phyloP scores from a whole-genome alignment of 805 yeast genomes.

The Wickerhamiella hasegawae region DNA sequence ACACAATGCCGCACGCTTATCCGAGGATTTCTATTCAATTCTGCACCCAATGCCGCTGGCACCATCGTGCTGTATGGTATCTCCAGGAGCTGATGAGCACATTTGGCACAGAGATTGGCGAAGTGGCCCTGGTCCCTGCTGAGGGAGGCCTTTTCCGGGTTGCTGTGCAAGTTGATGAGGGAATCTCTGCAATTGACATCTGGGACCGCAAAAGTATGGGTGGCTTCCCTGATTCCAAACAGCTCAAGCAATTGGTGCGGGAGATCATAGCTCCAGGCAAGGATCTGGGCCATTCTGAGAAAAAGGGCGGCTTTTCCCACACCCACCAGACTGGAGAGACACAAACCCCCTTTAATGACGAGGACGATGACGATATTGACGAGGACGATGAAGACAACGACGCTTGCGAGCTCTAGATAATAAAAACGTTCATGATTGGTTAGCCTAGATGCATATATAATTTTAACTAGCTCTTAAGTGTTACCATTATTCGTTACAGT shows the following conservation, averaged over 20 bases:
- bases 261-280: constrained; percentile 38
- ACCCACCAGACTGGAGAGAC: no score
- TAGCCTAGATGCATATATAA: no score
- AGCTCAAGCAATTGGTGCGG: constrained; percentile 51
- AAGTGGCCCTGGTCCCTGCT: constrained; percentile 35
- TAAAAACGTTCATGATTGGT: no score
- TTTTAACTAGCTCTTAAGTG: no score
- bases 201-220: constrained; percentile 50
- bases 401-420: no score
- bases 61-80: constrained; percentile 76
- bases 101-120: constrained; percentile 42
- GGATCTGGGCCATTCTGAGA: constrained; percentile 50
- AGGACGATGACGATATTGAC: no score
- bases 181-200: constrained; percentile 22
- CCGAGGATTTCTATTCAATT: constrained; percentile 57
- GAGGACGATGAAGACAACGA: no score
- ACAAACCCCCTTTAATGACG: no score
- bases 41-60: constrained; percentile 81
- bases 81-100: constrained; percentile 75
- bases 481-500: no score
- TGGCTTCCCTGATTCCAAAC: constrained; percentile 81
- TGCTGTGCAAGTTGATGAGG: constrained; percentile 27
- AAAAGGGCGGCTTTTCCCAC: no score
- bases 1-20: constrained; percentile 16
- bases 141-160: constrained; percentile 46